phyloP scores from a whole-genome alignment of 2,329 filamentous ascomycete genomes.

The Aspergillus neoniger region DNA sequence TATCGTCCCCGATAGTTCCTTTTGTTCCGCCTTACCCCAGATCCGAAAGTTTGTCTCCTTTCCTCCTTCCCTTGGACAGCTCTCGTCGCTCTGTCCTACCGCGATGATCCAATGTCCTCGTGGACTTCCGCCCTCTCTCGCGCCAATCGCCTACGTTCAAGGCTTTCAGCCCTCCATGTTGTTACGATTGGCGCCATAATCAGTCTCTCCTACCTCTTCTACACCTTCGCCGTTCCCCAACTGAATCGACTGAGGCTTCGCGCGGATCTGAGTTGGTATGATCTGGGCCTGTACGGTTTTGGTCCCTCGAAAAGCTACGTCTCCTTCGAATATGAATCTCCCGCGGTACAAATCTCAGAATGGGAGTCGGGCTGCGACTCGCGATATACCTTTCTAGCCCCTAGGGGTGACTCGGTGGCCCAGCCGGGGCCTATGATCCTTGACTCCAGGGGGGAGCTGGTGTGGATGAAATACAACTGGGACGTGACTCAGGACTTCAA shows the following conservation, averaged over 20 bases:
- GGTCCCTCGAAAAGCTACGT: constrained; percentile 30
- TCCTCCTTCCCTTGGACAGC: not conserved
- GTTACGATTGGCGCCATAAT: constrained; percentile 9
- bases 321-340: constrained; percentile 34
- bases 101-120: constrained; percentile 22
- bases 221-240: constrained; percentile 22
- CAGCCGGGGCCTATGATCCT: constrained; percentile 32
- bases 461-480: constrained; percentile 30
- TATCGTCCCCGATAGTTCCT: not conserved
- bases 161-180: constrained; percentile 10
- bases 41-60: not conserved
- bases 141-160: constrained; percentile 12
- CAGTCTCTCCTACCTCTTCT: constrained; percentile 23
- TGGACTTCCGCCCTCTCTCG: constrained; percentile 13
- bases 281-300: constrained; percentile 34
- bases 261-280: constrained; percentile 27
- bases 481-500: constrained; percentile 30
- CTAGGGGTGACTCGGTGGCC: constrained; percentile 33
- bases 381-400: constrained; percentile 34
- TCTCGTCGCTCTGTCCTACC: not conserved
- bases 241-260: constrained; percentile 22
- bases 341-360: constrained; percentile 28
- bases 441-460: constrained; percentile 28
- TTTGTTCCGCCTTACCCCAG: not conserved
- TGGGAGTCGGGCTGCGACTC: constrained; percentile 30